Evolutionary conservation across 2,329 filamentous ascomycete genomes (phyloP).

Genomic region (Penicillium aurantiogriseum): DNA sequence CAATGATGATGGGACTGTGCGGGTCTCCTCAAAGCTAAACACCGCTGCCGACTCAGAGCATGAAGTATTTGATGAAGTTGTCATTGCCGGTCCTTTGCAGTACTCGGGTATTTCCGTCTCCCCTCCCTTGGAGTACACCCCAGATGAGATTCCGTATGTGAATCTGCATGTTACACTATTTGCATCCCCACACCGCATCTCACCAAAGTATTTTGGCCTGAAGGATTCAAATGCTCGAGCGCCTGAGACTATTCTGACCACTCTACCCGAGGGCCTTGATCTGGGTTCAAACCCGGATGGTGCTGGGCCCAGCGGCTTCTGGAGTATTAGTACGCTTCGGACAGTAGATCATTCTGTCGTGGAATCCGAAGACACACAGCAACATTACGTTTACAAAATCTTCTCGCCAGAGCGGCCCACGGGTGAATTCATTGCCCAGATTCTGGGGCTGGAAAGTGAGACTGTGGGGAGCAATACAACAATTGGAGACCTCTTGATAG

Average conservation of each 20-base stretch:
- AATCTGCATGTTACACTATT: slow-evolving; percentile 87
- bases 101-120: slow-evolving; percentile 66
- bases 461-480: slow-evolving; percentile 25
- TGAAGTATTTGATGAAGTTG: slow-evolving; percentile 67
- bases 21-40: slow-evolving; percentile 40
- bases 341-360: slow-evolving; percentile 58
- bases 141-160: slow-evolving; percentile 82
- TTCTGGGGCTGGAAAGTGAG: slow-evolving; percentile 47
- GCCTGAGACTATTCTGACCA: slow-evolving; percentile 79
- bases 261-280: slow-evolving; percentile 59
- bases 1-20: slow-evolving; percentile 43
- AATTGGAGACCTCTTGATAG: slow-evolving; percentile 37
- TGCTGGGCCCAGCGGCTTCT: slow-evolving; percentile 75
- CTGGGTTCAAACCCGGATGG: slow-evolving; percentile 47
- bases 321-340: slow-evolving; percentile 74
- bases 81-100: slow-evolving; percentile 82
- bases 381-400: slow-evolving; percentile 65
- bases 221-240: slow-evolving; percentile 51
- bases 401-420: slow-evolving; percentile 57
- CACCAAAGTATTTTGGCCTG: slow-evolving; percentile 66
- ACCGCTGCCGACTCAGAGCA: slow-evolving; percentile 10
- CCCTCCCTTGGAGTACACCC: slow-evolving; percentile 47
- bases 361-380: slow-evolving; percentile 19
- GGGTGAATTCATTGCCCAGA: slow-evolving; percentile 46
- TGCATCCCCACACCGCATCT: slow-evolving; percentile 71